Evolutionary conservation across 2,329 filamentous ascomycete species (phyloP).

Genomic region (Aureobasidium sp.): DNA sequence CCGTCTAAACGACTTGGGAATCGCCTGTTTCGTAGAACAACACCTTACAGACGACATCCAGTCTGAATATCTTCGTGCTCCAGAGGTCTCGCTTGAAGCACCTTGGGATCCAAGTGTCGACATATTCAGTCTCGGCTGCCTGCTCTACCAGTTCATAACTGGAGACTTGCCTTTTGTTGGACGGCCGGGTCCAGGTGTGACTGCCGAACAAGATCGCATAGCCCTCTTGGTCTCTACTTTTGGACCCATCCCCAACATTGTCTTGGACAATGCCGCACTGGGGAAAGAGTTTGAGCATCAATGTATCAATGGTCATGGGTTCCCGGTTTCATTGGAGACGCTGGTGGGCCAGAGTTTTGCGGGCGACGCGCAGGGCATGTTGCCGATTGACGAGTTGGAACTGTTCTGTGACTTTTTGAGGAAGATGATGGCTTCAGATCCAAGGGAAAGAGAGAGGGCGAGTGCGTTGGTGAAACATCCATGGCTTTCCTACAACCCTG

Average conservation of each 20-base stretch:
- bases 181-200: slow-evolving; percentile 13
- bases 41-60: slow-evolving; percentile 24
- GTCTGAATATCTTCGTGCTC: slow-evolving; percentile 25
- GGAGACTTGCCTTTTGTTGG: slow-evolving; percentile 20
- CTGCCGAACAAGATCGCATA: slow-evolving; percentile 20
- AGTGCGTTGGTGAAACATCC: background rate
- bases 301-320: background rate
- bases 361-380: background rate
- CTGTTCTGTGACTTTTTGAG: slow-evolving; percentile 17
- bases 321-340: slow-evolving; percentile 5
- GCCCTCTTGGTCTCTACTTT: slow-evolving; percentile 20
- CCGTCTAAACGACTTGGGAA: slow-evolving; percentile 24
- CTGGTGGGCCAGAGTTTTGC: slow-evolving; percentile 8
- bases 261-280: slow-evolving; percentile 17
- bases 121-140: slow-evolving; percentile 25
- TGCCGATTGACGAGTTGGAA: slow-evolving; percentile 14
- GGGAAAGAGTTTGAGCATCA: slow-evolving; percentile 19
- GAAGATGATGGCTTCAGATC: slow-evolving; percentile 13
- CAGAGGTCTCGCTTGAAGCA: slow-evolving; percentile 25
- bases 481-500: background rate
- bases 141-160: slow-evolving; percentile 21
- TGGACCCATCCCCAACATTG: slow-evolving; percentile 17
- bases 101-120: slow-evolving; percentile 25
- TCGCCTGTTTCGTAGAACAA: slow-evolving; percentile 21
- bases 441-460: slow-evolving; percentile 1